Conservation (phyloP, 1,139 yeast genomes). For the Wickerhamiella infanticola region DNA sequence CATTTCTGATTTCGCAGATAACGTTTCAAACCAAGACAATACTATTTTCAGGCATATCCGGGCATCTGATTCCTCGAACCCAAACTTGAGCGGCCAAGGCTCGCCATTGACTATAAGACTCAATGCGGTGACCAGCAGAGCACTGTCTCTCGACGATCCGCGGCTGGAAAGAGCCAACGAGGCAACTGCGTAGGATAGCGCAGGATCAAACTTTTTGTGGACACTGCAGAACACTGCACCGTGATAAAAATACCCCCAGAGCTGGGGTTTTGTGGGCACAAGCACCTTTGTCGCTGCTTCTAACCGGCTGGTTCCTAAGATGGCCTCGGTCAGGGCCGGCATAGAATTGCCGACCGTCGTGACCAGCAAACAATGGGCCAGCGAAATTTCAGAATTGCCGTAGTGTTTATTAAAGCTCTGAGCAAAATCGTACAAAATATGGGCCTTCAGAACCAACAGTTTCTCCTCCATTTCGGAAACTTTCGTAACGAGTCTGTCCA, state of each 20-base stretch:
- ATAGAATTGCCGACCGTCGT: neutral
- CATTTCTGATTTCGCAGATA: neutral
- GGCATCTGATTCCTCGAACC: neutral
- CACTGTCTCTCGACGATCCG: neutral
- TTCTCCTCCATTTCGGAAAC: neutral
- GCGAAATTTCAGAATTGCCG: neutral
- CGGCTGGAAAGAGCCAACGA: neutral
- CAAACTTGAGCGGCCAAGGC: neutral
- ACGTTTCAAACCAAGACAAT: neutral
- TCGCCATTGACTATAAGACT: neutral
- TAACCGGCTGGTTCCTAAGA: neutral
- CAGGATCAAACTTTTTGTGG: neutral
- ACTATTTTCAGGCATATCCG: neutral
- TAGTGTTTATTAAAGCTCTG: neutral
- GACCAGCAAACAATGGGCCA: neutral
- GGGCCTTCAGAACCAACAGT: neutral
- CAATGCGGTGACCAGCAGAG: neutral
- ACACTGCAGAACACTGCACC: neutral
- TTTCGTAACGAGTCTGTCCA: neutral
- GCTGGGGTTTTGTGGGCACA: neutral
- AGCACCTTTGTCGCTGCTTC: neutral
- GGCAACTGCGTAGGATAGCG: neutral
- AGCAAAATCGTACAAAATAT: neutral
- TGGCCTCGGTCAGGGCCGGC: neutral
- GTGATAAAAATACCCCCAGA: neutral